Evolutionary conservation across 805 yeast genomes (phyloP), one percentile per base, ranked within the genome.

Genomic region (Ogataea methanolica): DNA sequence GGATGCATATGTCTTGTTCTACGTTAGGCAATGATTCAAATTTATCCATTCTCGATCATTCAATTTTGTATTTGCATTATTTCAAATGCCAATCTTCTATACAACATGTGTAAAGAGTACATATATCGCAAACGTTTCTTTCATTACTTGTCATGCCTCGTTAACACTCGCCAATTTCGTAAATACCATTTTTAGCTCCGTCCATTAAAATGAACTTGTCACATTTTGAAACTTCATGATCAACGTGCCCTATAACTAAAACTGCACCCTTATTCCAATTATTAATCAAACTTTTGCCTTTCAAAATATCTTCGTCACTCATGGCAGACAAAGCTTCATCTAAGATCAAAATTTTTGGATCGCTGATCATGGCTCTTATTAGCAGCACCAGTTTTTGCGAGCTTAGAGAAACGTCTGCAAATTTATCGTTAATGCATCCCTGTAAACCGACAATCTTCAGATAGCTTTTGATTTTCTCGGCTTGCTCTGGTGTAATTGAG

Each of bases 321-420:
- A 92, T 88, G 15, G 90, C 95, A 21, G 96, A 87, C 49, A 92
- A 80, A 0, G 98, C 96, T 69, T 92, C 99, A 65, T 92, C 99
- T 2, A 92, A 70, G 41, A 92, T 84, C 44, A 92, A 70, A 1
- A 92, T 68, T 42, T 79, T 77, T 0, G 99, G 99, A 52, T 79
- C 71, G 62, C 87, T 88, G 38, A 88, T 74, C 16, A 92, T 60
- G 2, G 96, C 85, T 47, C 99, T 72, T 22, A 90, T 67, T 55
- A 94, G 83, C 23, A 92, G 69, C 0, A 81, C 79, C 12, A 88
- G 65, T 60, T 92, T 92, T 65, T 92, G 98, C 49, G 85, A 79
- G 44, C 89, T 82, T 5, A 88, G 72, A 1, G 80, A 65, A 22
- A 88, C 65, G 4, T 80, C 80, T 15, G 69, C 61, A 60, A 94